phyloP scores from a whole-genome alignment of 2,329 filamentous ascomycete genomes.

The Pyrenophora seminiperda region DNA sequence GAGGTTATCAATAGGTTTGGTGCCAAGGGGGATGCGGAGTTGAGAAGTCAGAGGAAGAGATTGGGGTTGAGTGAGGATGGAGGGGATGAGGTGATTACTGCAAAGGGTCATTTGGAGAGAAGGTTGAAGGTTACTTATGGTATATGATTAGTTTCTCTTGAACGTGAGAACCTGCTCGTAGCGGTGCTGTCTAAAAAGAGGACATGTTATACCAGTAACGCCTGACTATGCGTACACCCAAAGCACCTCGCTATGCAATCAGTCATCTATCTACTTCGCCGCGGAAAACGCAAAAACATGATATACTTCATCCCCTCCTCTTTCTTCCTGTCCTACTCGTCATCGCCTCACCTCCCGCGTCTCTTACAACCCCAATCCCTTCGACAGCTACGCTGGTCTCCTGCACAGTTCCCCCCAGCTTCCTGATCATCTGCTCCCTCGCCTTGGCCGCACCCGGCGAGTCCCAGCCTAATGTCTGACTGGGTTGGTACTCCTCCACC shows the following conservation, averaged over 20 bases:
- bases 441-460: conserved; percentile 43
- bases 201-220: background rate
- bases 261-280: conserved; percentile 1
- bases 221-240: conserved; percentile 4
- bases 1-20: conserved; percentile 52
- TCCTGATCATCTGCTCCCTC: conserved; percentile 44
- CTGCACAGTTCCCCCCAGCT: conserved; percentile 44
- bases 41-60: conserved; percentile 48
- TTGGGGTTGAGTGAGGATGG: conserved; percentile 49
- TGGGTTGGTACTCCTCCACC: conserved; percentile 40
- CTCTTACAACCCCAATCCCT: conserved; percentile 43
- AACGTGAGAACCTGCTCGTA: background rate
- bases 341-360: conserved; percentile 33
- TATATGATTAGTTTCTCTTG: conserved; percentile 20
- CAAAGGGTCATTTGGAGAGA: conserved; percentile 62
- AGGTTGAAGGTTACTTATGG: conserved; percentile 65
- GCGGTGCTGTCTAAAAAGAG: background rate
- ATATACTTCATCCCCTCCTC: conserved; percentile 28
- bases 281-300: conserved; percentile 4
- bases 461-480: conserved; percentile 48
- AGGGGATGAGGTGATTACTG: conserved; percentile 57
- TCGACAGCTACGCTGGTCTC: conserved; percentile 34
- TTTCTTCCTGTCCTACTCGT: conserved; percentile 33
- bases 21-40: conserved; percentile 34
- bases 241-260: conserved; percentile 25